Evolutionary conservation across 2,329 filamentous ascomycete species (phyloP).

Genomic region (Zasmidium citrigriseum): DNA sequence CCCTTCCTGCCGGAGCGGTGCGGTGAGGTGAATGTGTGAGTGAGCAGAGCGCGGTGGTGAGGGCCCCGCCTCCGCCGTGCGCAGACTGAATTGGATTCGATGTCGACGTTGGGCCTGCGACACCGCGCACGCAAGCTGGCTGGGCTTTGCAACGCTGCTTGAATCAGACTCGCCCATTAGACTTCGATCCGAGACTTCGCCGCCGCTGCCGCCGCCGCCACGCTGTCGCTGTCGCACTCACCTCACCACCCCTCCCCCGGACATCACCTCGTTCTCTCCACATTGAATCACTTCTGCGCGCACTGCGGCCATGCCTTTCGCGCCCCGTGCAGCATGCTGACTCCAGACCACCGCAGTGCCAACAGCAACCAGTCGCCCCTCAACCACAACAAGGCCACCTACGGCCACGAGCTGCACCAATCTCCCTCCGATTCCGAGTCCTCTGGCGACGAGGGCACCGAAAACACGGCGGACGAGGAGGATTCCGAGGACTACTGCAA

Average conservation of each 20-base stretch:
- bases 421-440: slow-evolving; percentile 65
- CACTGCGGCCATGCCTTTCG: background rate
- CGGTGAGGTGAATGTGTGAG: background rate
- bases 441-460: slow-evolving; percentile 75
- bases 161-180: background rate
- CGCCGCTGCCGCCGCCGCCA: background rate
- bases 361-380: slow-evolving; percentile 27
- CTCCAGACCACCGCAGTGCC: slow-evolving; percentile 23
- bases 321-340: slow-evolving; percentile 23
- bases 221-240: background rate
- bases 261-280: too few species aligned
- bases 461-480: slow-evolving; percentile 96
- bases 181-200: background rate
- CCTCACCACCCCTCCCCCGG: too few species aligned
- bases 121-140: background rate
- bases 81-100: too few species aligned
- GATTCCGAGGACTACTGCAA: slow-evolving; percentile 99
- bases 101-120: background rate
- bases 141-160: background rate
- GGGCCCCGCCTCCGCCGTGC: background rate
- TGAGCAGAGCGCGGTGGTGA: background rate
- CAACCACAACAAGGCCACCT: slow-evolving; percentile 40
- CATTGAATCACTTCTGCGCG: background rate
- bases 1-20: background rate
- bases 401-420: slow-evolving; percentile 62